phyloP scores from a whole-genome alignment of 257 asterid species.

The Mentha longifolia region DNA sequence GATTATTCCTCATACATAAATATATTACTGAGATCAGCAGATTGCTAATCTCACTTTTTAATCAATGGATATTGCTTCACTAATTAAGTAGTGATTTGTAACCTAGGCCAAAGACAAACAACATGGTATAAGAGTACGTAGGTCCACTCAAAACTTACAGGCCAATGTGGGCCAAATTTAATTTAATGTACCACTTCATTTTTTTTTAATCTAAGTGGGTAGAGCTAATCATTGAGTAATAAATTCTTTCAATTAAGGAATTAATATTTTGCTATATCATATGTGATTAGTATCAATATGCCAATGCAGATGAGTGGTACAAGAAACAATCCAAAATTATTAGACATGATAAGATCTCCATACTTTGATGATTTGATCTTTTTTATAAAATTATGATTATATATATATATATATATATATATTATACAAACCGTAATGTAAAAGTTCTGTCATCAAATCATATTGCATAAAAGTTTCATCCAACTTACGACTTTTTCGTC shows the following conservation, averaged over 20 bases:
- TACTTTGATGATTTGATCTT: too few relatives aligned
- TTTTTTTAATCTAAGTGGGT: not conserved
- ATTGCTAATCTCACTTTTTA: too few relatives aligned
- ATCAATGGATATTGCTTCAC: too few relatives aligned
- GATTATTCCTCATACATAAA: slow-evolving; percentile 13
- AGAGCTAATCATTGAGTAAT: not conserved
- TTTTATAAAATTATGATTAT: too few relatives aligned
- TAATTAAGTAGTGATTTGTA: too few relatives aligned
- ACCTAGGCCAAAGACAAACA: slow-evolving; percentile 18
- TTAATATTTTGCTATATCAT: not conserved
- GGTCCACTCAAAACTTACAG: not conserved
- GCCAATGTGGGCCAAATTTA: not conserved
- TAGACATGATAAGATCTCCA: not conserved
- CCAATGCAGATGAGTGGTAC: not conserved
- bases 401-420: too few relatives aligned
- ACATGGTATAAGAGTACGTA: not conserved
- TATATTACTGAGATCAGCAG: not conserved
- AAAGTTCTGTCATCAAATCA: too few relatives aligned
- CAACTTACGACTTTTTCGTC: too few relatives aligned
- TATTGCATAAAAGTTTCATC: too few relatives aligned
- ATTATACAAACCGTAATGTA: too few relatives aligned
- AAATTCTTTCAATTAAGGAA: not conserved
- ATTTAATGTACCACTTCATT: not conserved
- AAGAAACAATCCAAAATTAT: not conserved
- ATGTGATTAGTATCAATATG: not conserved